These are phyloP conservation scores for Trichoderma koningiopsis DNA, from an alignment of 2,329 filamentous ascomycete species.

Conservation along the genomic window DNA sequence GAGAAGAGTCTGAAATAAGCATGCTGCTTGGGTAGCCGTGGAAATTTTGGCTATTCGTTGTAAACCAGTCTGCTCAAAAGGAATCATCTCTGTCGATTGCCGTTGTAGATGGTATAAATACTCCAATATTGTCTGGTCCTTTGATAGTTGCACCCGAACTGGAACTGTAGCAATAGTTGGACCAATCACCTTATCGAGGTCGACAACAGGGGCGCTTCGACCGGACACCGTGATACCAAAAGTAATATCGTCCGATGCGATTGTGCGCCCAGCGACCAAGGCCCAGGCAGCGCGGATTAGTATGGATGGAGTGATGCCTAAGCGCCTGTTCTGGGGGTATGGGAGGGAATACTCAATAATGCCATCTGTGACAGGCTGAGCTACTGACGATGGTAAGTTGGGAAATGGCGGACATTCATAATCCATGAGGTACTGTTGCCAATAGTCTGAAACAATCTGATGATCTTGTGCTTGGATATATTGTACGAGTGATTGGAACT, in stretches of 20 bases:
- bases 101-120: too few species aligned
- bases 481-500: too few species aligned
- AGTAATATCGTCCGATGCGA: slow-evolving; percentile 42
- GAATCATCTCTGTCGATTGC: slow-evolving; percentile 28
- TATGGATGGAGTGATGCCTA: too few species aligned
- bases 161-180: slow-evolving; percentile 47
- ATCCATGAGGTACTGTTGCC: too few species aligned
- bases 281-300: slow-evolving; percentile 48
- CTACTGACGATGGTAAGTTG: too few species aligned
- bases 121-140: too few species aligned
- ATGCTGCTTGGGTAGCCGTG: slow-evolving; percentile 26
- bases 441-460: too few species aligned
- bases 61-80: slow-evolving; percentile 28
- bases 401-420: too few species aligned
- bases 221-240: slow-evolving; percentile 49
- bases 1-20: slow-evolving; percentile 35
- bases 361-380: too few species aligned
- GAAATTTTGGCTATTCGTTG: slow-evolving; percentile 29
- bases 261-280: slow-evolving; percentile 45
- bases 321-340: too few species aligned
- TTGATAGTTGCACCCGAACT: slow-evolving; percentile 42
- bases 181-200: slow-evolving; percentile 29
- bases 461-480: too few species aligned
- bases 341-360: too few species aligned
- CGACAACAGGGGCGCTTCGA: slow-evolving; percentile 32